A percentile compares a stretch with the other conserved stretches of the same genome.
Evolutionary conservation across 2,329 filamentous ascomycete species (phyloP).

Genomic region (Sporothrix euskadiensis): DNA sequence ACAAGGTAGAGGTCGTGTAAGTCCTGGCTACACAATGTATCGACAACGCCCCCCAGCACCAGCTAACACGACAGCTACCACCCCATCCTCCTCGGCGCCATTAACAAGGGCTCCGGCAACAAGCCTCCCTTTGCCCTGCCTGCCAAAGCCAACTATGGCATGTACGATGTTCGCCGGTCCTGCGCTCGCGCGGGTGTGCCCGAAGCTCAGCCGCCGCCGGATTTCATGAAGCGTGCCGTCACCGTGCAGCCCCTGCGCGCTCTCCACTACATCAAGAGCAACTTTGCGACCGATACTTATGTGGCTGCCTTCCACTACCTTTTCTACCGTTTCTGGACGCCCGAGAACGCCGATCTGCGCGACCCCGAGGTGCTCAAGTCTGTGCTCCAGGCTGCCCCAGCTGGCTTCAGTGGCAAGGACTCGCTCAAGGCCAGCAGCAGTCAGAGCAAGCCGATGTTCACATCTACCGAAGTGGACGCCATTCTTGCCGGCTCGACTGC

Average conservation of each 20-base stretch:
- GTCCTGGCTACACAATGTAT: constrained; percentile 35
- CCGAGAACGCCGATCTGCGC: constrained; percentile 59
- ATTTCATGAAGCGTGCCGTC: constrained; percentile 47
- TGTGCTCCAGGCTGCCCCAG: constrained; percentile 40
- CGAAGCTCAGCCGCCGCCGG: constrained; percentile 42
- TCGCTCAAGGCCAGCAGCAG: background rate
- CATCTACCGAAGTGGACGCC: constrained; percentile 51
- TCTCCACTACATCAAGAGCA: constrained; percentile 65
- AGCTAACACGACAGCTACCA: constrained; percentile 54
- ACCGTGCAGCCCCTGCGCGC: constrained; percentile 63
- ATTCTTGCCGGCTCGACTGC: constrained; percentile 57
- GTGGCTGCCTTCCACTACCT: constrained; percentile 56
- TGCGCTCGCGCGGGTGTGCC: constrained; percentile 43
- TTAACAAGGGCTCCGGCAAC: constrained; percentile 66
- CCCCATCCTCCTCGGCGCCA: constrained; percentile 70
- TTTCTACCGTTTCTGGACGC: constrained; percentile 64
- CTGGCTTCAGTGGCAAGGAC: constrained; percentile 26
- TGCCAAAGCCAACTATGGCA: constrained; percentile 63
- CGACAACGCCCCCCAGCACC: background rate
- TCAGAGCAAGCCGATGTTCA: constrained; percentile 45
- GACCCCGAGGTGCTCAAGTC: constrained; percentile 55
- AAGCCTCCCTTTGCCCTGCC: constrained; percentile 71
- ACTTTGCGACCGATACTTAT: constrained; percentile 52
- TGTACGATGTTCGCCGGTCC: constrained; percentile 46
- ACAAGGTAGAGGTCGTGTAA: constrained; percentile 67